phyloP scores from a whole-genome alignment of 768 basidiomycete species.

The Lentinula guzmanii region DNA sequence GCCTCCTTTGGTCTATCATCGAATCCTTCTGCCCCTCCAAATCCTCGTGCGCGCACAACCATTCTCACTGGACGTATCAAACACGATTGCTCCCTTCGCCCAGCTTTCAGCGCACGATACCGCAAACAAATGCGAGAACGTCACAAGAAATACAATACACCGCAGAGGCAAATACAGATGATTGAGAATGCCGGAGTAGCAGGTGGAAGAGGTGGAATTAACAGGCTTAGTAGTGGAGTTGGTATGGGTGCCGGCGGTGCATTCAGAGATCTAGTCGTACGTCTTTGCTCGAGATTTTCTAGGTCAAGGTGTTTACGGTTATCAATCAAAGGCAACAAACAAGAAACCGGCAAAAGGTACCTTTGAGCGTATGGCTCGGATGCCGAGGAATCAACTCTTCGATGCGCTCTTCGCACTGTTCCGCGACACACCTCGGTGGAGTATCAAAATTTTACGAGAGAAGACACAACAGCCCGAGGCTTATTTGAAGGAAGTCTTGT shows the following conservation, averaged over 20 bases:
- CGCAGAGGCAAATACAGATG: constrained; percentile 58
- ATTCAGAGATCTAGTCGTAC: constrained; percentile 63
- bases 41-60: constrained; percentile 65
- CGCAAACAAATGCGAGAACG: constrained; percentile 68
- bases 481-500: constrained; percentile 79
- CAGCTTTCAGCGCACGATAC: constrained; percentile 62
- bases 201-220: constrained; percentile 69
- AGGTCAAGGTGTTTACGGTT: background rate
- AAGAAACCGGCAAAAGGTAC: constrained; percentile 61
- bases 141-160: constrained; percentile 60
- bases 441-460: constrained; percentile 69
- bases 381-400: constrained; percentile 45
- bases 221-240: constrained; percentile 73
- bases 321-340: constrained; percentile 49
- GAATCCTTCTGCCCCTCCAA: constrained; percentile 33
- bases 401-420: constrained; percentile 37
- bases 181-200: constrained; percentile 68
- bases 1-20: constrained; percentile 28
- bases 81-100: constrained; percentile 73
- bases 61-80: constrained; percentile 77
- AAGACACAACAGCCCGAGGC: constrained; percentile 81
- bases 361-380: constrained; percentile 88
- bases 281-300: constrained; percentile 20
- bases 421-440: constrained; percentile 67
- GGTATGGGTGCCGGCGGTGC: constrained; percentile 45